phyloP scores from a whole-genome alignment of 2,329 filamentous ascomycete genomes.

The Aschersonia sp. region DNA sequence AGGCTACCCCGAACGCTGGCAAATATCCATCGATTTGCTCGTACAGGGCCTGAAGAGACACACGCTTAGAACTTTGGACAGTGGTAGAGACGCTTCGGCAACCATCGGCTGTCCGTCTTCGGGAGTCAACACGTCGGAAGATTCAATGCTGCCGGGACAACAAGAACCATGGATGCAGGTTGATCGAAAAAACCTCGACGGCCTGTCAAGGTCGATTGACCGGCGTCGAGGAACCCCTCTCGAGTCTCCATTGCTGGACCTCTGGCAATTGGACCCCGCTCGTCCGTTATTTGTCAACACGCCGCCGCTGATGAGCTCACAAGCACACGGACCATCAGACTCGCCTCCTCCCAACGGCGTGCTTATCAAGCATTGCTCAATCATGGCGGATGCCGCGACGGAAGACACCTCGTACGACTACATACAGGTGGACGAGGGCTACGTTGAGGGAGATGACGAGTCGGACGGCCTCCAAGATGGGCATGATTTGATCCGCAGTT shows the following conservation, averaged over 20 bases:
- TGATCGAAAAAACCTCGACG: too few relatives aligned
- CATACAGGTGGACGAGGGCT: background rate
- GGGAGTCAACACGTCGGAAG: background rate
- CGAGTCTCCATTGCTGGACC: too few relatives aligned
- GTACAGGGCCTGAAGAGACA: constrained; percentile 1
- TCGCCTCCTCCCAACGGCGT: background rate
- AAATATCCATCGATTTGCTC: constrained; percentile 4
- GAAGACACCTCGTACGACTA: background rate
- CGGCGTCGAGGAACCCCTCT: too few relatives aligned
- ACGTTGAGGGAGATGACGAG: constrained; percentile 2
- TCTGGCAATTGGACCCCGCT: background rate
- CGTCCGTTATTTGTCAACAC: too few relatives aligned
- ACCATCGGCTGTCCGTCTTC: background rate
- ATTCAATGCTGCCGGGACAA: background rate
- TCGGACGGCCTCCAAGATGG: background rate
- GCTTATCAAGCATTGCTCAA: background rate
- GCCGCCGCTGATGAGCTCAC: too few relatives aligned
- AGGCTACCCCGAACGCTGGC: background rate
- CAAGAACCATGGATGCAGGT: background rate
- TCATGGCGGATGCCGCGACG: background rate
- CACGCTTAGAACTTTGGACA: background rate
- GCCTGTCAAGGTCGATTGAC: too few relatives aligned
- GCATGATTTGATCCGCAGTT: background rate
- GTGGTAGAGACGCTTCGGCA: background rate
- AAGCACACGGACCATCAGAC: background rate